Conservation (phyloP, 192 early-diverging fungal species). For the Jimgerdemannia lactiflua region DNA sequence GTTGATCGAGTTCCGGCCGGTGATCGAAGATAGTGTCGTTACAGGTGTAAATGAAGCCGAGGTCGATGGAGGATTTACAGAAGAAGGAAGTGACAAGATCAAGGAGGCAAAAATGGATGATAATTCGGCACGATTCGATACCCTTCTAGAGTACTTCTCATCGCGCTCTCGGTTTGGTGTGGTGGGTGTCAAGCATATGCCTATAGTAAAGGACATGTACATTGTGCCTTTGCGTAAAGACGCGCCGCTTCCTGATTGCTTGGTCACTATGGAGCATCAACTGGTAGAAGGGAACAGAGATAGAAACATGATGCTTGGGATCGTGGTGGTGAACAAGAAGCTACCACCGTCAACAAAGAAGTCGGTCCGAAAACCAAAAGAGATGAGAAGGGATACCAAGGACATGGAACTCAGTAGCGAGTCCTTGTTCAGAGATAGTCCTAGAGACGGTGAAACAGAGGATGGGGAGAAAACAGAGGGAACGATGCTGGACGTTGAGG, state of each 20-base stretch:
- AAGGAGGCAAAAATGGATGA: background rate
- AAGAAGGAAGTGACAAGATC: conserved; percentile 5
- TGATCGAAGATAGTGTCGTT: conserved; percentile 4
- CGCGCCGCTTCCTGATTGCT: conserved; percentile 53
- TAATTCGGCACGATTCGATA: conserved; percentile 36
- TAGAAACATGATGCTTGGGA: conserved; percentile 55
- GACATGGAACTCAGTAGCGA: background rate
- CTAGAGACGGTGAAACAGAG: background rate
- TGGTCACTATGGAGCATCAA: conserved; percentile 39
- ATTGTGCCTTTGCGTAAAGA: conserved; percentile 55
- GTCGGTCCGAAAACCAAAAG: background rate
- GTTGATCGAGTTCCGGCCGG: conserved; percentile 52
- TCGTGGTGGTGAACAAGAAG: conserved; percentile 55
- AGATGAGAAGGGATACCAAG: background rate
- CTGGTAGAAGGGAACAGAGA: conserved; percentile 29
- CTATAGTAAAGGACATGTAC: conserved; percentile 75
- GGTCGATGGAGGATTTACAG: background rate
- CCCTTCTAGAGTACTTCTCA: conserved; percentile 62
- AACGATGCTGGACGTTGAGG: background rate
- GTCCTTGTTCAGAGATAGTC: background rate
- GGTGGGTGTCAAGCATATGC: conserved; percentile 53
- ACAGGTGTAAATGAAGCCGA: background rate
- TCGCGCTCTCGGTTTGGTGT: conserved; percentile 61
- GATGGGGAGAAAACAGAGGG: background rate
- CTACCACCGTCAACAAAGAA: conserved; percentile 6